These are phyloP conservation scores for Ophioceras dolichostomum DNA, from an alignment of 2,329 filamentous ascomycete species.

Conservation along the genomic window DNA sequence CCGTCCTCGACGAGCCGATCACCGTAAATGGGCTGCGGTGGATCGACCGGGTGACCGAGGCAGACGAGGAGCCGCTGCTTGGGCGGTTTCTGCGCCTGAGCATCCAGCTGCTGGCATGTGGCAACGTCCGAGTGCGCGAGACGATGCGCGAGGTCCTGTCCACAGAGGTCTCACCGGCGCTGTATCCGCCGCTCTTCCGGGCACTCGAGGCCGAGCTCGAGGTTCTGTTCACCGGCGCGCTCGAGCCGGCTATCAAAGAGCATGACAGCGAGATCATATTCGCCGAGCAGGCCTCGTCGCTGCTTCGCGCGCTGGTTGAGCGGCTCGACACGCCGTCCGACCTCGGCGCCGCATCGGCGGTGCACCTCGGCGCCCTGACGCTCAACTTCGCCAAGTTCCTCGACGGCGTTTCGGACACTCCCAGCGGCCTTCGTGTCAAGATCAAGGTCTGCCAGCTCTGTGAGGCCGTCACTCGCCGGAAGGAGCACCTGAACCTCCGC, in stretches of 20 bases:
- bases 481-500: conserved; percentile 55
- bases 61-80: conserved; percentile 47
- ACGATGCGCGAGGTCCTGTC: conserved; percentile 55
- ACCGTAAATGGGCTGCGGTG: conserved; percentile 46
- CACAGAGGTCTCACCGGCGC: conserved; percentile 46
- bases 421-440: conserved; percentile 48
- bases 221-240: conserved; percentile 44
- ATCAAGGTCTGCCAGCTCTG: conserved; percentile 58
- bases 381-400: conserved; percentile 57
- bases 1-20: conserved; percentile 43
- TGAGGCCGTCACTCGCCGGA: conserved; percentile 52
- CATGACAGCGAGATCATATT: conserved; percentile 52
- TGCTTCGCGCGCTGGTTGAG: conserved; percentile 52
- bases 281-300: conserved; percentile 53
- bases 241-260: conserved; percentile 36
- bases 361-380: conserved; percentile 51
- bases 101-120: conserved; percentile 52
- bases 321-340: conserved; percentile 51
- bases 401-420: conserved; percentile 42
- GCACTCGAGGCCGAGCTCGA: conserved; percentile 54
- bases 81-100: conserved; percentile 49
- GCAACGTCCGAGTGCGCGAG: conserved; percentile 52
- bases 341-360: conserved; percentile 46
- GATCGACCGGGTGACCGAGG: conserved; percentile 51
- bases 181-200: conserved; percentile 52